Evolutionary conservation across 352 stramenopile genomes (phyloP).

Genomic region (Blastocystis sp.): DNA sequence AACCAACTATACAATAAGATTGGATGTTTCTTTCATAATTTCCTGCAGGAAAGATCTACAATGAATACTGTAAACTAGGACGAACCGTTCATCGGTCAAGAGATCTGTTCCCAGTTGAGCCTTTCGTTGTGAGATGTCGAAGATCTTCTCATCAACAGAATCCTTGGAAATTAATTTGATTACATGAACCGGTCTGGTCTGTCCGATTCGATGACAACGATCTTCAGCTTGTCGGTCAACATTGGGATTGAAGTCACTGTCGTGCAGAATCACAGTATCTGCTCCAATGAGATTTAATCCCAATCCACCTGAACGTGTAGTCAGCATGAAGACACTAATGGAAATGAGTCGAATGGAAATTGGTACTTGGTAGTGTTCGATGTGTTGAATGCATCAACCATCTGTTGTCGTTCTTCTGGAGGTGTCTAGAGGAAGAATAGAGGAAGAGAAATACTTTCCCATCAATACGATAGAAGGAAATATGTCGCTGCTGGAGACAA

Average conservation of each 20-base stretch:
- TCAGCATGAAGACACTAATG: constrained; percentile 91
- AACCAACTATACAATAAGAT: not conserved
- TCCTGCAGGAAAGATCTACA: constrained; percentile 23
- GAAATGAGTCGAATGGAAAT: not conserved
- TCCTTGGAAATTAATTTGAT: constrained; percentile 81
- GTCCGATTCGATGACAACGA: constrained; percentile 82
- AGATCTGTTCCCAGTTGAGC: constrained; percentile 95
- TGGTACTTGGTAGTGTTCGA: not conserved
- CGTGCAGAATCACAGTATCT: constrained; percentile 60
- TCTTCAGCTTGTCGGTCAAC: constrained; percentile 83
- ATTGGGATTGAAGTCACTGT: constrained; percentile 92
- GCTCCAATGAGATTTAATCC: constrained; percentile 84
- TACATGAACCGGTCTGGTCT: constrained; percentile 84
- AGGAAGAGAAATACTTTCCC: not conserved
- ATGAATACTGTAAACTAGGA: not conserved
- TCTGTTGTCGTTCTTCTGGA: not conserved
- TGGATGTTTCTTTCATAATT: not conserved
- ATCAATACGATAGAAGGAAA: constrained; percentile 25
- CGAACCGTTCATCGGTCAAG: constrained; percentile 68
- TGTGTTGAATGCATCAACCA: not conserved
- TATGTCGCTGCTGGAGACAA: not conserved
- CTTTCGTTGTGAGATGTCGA: constrained; percentile 90
- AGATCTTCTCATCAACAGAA: constrained; percentile 85
- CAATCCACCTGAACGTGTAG: constrained; percentile 88
- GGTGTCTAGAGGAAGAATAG: not conserved